Evolutionary conservation across 495 filamentous ascomycete species (phyloP), one percentile per base, ranked within the genome.

Genomic region (Podospora pseudopauciseta): DNA sequence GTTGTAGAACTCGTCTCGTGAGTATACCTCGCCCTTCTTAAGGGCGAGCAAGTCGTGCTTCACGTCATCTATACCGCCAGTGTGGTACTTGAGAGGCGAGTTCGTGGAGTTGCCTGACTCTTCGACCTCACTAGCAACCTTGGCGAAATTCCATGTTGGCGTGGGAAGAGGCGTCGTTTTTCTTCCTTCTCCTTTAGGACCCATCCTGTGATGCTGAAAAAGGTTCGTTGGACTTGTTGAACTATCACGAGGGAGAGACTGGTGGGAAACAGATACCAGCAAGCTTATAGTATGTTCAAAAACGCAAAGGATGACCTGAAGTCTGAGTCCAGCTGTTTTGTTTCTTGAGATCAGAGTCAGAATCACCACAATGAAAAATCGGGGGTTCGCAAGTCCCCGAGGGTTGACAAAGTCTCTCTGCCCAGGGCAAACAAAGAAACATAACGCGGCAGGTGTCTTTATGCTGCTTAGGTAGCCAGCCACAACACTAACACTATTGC

Each of bases 21-120:
- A 26, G 64, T 77, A 75, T 5, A 74, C 11, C 0, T 69, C 66
- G 7, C 73, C 68, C 44, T 20, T 67, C 26, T 62, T 70, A 5
- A 76, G 68, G 27, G 76, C 71, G 0, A 5, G 44, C 0, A 75
- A 55, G 56, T 76, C 74, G 53, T 73, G 70, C 1, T 64, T 65
- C 2, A 73, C 70, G 0, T 67, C 67, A 4, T 69, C 67, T 23
- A 75, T 71, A 32, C 30, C 39, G 11, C 61, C 71, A 7, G 68
- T 58, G 56, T 68, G 65, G 23, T 73, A 75, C 15, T 69, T 74
- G 0, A 69, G 69, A 4, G 74, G 65, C 0, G 30, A 49, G n/a
- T 65, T 60, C 5, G 55, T 28, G 1, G 2, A n/a, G 18, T 59
- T 49, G 13, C 30, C 30, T 0, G 30, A 32, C 30, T 32, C 30